A percentile compares a stretch with the other conserved stretches of the same genome.
Conservation (phyloP, 352 stramenopile species). For the Globisporangium radiosum region DNA sequence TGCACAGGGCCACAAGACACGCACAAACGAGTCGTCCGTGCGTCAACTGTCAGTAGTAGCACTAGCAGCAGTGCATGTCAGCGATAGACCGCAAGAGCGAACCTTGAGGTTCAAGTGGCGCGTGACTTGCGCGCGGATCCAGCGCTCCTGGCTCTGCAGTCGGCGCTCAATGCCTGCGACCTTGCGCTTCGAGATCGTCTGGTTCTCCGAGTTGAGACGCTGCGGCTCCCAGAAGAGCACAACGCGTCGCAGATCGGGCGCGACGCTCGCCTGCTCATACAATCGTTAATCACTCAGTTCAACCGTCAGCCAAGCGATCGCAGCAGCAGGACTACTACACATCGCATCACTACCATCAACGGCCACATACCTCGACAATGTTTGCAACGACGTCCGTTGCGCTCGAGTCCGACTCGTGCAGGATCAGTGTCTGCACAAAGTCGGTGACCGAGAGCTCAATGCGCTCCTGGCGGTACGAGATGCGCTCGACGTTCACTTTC, state of each 20-base stretch:
- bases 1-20: slow-evolving; percentile 8
- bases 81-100: neutral
- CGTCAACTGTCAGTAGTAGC: neutral
- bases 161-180: slow-evolving; percentile 51
- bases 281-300: neutral
- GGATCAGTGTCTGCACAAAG: slow-evolving; percentile 63
- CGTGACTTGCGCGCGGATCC: slow-evolving; percentile 62
- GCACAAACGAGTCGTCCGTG: neutral
- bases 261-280: slow-evolving; percentile 43
- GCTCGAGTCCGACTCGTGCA: slow-evolving; percentile 55
- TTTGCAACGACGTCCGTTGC: slow-evolving; percentile 56
- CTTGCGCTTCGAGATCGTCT: slow-evolving; percentile 74
- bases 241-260: slow-evolving; percentile 54
- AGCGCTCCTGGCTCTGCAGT: slow-evolving; percentile 57
- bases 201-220: slow-evolving; percentile 61
- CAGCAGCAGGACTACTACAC: neutral
- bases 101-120: slow-evolving; percentile 80
- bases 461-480: slow-evolving; percentile 69
- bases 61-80: neutral
- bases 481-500: slow-evolving; percentile 45
- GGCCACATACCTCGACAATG: slow-evolving; percentile 47
- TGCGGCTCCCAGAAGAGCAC: slow-evolving; percentile 72
- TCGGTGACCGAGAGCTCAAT: slow-evolving; percentile 57
- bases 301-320: neutral
- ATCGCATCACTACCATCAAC: too few relatives aligned